A percentile compares a stretch with the other conserved stretches of the same genome.
Evolutionary conservation across 768 basidiomycete species (phyloP).

Genomic region (Phlebiopsis flavidoalba): DNA sequence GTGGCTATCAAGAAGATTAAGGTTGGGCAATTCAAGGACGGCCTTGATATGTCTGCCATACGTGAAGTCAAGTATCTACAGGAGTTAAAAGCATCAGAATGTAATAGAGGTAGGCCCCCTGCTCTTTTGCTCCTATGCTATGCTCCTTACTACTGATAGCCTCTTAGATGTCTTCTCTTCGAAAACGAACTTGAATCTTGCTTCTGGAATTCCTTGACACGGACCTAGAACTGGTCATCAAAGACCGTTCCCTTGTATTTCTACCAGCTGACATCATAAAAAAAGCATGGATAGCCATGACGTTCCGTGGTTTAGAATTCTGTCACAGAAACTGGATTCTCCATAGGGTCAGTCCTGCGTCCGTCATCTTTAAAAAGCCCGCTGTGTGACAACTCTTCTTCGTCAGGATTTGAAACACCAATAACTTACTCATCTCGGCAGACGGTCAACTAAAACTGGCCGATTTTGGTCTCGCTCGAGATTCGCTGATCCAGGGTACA

Average conservation of each 20-base stretch:
- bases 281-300: slow-evolving; percentile 99
- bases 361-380: neutral
- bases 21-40: slow-evolving; percentile 94
- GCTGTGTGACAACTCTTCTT: neutral
- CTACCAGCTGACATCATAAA: slow-evolving; percentile 91
- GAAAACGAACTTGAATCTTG: slow-evolving; percentile 94
- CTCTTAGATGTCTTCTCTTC: slow-evolving; percentile 96
- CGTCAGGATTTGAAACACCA: slow-evolving; percentile 93
- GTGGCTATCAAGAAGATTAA: slow-evolving; percentile 99
- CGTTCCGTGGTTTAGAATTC: slow-evolving; percentile 94
- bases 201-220: slow-evolving; percentile 95
- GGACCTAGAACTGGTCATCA: slow-evolving; percentile 95
- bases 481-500: slow-evolving; percentile 90
- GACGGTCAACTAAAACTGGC: slow-evolving; percentile 94
- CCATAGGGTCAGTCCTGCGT: slow-evolving; percentile 65
- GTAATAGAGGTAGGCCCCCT: slow-evolving; percentile 74
- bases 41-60: slow-evolving; percentile 97
- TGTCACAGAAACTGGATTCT: slow-evolving; percentile 93
- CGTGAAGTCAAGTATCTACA: slow-evolving; percentile 97
- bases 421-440: slow-evolving; percentile 91
- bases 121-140: neutral
- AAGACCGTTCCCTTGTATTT: slow-evolving; percentile 88
- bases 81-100: slow-evolving; percentile 90
- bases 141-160: slow-evolving; percentile 38
- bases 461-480: slow-evolving; percentile 97